Conservation (phyloP, 176 grass and related monocot species). For the Zoysia japonica region DNA sequence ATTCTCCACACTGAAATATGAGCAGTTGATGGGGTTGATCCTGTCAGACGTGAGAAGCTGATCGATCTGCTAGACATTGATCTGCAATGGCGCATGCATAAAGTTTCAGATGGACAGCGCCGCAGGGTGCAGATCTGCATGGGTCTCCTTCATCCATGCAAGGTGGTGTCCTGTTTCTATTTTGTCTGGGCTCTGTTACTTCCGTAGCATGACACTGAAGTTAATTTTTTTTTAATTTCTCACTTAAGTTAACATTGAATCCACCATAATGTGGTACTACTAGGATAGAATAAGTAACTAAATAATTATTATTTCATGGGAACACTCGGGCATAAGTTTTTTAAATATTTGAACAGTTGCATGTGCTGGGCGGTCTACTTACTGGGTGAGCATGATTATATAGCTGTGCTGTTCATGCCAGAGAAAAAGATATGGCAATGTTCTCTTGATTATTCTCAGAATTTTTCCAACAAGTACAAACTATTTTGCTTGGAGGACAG, state of each 20-base stretch:
- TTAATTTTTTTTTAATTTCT: not conserved
- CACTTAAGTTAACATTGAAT: not conserved
- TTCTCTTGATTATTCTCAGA: constrained; percentile 20
- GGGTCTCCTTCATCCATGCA: constrained; percentile 96
- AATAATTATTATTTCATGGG: not conserved
- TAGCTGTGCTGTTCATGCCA: not conserved
- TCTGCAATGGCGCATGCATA: constrained; percentile 95
- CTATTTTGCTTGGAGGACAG: not conserved
- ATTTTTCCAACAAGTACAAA: not conserved
- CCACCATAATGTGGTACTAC: not conserved
- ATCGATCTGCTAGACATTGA: constrained; percentile 93
- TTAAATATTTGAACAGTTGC: not conserved
- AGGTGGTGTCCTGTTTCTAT: constrained; percentile 53
- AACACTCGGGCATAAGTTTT: not conserved
- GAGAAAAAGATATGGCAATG: not conserved
- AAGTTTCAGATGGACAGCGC: constrained; percentile 96
- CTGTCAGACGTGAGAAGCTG: constrained; percentile 80
- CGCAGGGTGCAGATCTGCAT: constrained; percentile 98
- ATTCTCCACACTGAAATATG: constrained; percentile 41
- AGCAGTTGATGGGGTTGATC: constrained; percentile 94
- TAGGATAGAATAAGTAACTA: not conserved
- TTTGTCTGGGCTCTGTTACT: constrained; percentile 7
- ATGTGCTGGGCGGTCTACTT: not conserved
- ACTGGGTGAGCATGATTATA: constrained; percentile 21
- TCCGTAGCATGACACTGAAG: not conserved